Evolutionary conservation across 306 rosid species (phyloP), one percentile per base, ranked within the genome.

Genomic region (Castanea mollissima): DNA sequence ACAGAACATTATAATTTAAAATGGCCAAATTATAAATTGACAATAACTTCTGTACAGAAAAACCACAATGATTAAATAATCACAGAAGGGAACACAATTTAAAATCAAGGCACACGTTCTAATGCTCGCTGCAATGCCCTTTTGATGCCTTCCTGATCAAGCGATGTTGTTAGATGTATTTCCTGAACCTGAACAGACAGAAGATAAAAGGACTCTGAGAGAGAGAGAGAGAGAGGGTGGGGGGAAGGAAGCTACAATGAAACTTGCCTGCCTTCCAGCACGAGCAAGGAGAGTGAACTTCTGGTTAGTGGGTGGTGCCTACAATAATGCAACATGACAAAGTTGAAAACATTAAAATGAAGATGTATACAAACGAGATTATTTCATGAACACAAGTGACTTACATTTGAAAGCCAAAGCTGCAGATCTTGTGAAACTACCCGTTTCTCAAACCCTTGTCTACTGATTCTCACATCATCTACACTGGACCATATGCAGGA

Each of bases 401-500:
- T 92, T 76, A 94, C 97, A 77, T 94, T 94, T 44, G 98, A 94
- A 63, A 94, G 98, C 98, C 92, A 89, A 69, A 89, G 88, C 65
- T 89, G 92, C 57, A 89, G 90, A 80, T 94, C 98, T 85, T 90
- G 98, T 44, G 98, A 94, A 81, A 94, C 98, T 78, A 94, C 98
- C 79, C 97, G 89, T 86, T 85, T 94, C 84, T 94, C 98, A 71
- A 94, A 92, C 60, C 98, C 98, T 86, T 94, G 97, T 60, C 97
- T 89, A 73, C 83, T 91, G 82, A 94, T 83, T 87, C 86, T 77
- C 74, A 90, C 91, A 52, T 90, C 89, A 60, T 69, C 82, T 78
- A 94, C 88, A 5, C 98, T 94, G 95, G 57, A 86, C 64, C 79
- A 80, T 2, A 34, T 16, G 62, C 76, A 29, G 76, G 54, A 12